Conservation (phyloP, 2,329 filamentous ascomycete species). For the Zymoseptoria pseudotritici region DNA sequence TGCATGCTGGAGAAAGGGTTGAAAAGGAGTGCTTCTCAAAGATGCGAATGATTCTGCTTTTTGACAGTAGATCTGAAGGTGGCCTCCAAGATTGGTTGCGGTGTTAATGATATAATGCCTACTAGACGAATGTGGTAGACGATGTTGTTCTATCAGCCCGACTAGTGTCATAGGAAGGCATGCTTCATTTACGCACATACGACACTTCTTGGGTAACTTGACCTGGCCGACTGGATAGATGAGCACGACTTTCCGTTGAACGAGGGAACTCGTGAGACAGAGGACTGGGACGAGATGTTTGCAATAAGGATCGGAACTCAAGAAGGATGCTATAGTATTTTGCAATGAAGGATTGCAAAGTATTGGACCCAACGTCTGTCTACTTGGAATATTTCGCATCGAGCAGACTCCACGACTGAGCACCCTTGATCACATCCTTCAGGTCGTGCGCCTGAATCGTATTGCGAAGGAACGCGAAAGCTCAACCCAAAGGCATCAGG, state of each 20-base stretch:
- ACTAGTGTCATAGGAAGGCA: background rate
- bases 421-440: background rate
- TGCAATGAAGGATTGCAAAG: background rate
- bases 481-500: no score
- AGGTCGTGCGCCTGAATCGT: background rate
- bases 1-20: background rate
- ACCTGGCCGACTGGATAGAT: background rate
- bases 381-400: background rate
- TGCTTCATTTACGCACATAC: background rate
- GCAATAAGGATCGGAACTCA: no score
- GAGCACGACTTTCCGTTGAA: background rate
- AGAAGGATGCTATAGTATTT: no score
- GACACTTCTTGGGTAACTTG: background rate
- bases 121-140: background rate
- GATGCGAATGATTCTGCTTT: background rate
- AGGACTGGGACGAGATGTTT: background rate
- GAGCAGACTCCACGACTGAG: background rate
- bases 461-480: background rate
- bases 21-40: background rate
- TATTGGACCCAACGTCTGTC: background rate
- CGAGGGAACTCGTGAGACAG: background rate
- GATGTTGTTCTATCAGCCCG: background rate
- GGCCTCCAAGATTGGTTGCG: background rate
- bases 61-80: background rate
- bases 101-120: background rate